Evolutionary conservation across 2,329 filamentous ascomycete species (phyloP).

Genomic region (Apiospora koreana): DNA sequence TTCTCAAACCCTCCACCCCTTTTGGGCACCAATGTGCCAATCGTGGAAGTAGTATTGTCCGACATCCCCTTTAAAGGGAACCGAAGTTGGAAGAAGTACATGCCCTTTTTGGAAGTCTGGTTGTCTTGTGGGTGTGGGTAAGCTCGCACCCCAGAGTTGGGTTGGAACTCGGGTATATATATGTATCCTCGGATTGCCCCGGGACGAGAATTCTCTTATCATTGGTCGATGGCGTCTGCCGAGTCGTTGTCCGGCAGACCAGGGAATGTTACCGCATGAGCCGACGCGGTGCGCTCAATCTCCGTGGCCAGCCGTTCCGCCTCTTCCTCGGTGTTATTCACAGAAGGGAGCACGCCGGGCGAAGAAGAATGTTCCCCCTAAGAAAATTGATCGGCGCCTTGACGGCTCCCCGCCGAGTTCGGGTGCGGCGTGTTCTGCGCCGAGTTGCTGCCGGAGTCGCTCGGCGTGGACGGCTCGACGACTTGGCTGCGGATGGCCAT

Average conservation of each 20-base stretch:
- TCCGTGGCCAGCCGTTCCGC: slow-evolving; percentile 9
- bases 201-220: neutral
- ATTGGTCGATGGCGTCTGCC: neutral
- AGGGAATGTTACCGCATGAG: neutral
- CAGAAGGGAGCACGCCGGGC: neutral
- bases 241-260: neutral
- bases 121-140: neutral
- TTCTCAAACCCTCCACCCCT: neutral
- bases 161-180: neutral
- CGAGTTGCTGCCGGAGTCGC: slow-evolving; percentile 50
- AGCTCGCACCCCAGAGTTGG: neutral
- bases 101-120: too few species aligned
- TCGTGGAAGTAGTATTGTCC: neutral
- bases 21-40: neutral
- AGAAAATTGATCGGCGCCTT: slow-evolving; percentile 36
- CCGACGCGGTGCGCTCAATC: slow-evolving; percentile 15
- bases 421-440: slow-evolving; percentile 38
- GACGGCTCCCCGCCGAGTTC: slow-evolving; percentile 29
- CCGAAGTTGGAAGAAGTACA: neutral
- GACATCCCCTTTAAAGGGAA: neutral
- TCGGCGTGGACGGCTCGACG: slow-evolving; percentile 64
- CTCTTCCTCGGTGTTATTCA: slow-evolving; percentile 9
- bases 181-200: neutral
- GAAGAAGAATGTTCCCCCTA: slow-evolving; percentile 22
- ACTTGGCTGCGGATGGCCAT: slow-evolving; percentile 66